These are phyloP conservation scores for Fraxinus floribunda DNA, from an alignment of 305 asterid genomes.

Conservation along the genomic window DNA sequence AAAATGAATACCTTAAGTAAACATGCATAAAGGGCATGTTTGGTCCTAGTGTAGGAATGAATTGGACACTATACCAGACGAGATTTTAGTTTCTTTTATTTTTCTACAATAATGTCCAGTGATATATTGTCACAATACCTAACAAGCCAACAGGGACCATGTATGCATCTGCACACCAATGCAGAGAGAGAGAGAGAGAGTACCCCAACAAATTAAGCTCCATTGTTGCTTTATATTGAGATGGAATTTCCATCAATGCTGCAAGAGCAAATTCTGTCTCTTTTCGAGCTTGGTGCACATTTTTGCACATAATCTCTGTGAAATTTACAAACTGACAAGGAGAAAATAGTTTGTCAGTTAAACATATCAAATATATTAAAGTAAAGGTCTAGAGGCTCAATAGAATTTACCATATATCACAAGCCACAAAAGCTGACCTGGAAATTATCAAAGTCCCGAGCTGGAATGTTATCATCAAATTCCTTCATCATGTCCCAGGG, in stretches of 20 bases:
- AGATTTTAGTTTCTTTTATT: neutral
- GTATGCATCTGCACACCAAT: neutral
- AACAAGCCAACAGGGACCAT: neutral
- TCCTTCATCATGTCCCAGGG: constrained; percentile 99
- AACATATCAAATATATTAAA: neutral
- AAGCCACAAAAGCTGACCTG: constrained; percentile 49
- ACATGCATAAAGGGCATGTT: neutral
- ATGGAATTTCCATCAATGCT: constrained; percentile 89
- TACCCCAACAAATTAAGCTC: constrained; percentile 90
- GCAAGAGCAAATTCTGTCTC: constrained; percentile 95
- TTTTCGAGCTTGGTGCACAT: constrained; percentile 60
- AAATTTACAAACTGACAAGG: constrained; percentile 82
- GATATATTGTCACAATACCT: neutral
- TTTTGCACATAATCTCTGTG: constrained; percentile 82
- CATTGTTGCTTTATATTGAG: constrained; percentile 93
- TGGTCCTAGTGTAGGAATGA: neutral
- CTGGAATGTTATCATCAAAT: constrained; percentile 94
- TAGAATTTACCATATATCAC: constrained; percentile 7
- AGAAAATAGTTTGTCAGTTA: constrained; percentile 11
- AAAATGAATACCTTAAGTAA: neutral
- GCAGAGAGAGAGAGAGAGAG: neutral
- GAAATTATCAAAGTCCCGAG: constrained; percentile 90
- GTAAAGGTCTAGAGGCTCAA: neutral
- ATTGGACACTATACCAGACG: neutral
- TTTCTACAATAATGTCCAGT: neutral